Evolutionary conservation across 2,329 filamentous ascomycete species (phyloP).

Genomic region (Colletotrichum simmondsii): DNA sequence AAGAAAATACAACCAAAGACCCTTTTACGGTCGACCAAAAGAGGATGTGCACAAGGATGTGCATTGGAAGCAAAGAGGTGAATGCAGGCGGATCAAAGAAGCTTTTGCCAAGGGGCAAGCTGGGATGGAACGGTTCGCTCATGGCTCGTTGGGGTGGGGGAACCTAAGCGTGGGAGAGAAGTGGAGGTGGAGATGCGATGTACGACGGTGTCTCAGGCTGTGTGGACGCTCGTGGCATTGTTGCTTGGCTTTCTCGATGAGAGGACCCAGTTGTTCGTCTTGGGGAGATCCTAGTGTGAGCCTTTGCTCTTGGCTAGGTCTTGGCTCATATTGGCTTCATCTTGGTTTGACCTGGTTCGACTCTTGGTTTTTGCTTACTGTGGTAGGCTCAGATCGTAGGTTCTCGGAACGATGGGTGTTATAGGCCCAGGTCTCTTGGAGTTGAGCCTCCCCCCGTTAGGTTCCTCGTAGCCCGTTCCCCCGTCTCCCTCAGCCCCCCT

Average conservation of each 20-base stretch:
- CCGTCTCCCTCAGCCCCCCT: too few species aligned
- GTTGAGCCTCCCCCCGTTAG: background rate
- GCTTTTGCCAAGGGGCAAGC: slow-evolving; percentile 32
- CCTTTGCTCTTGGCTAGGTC: background rate
- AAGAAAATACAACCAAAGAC: background rate
- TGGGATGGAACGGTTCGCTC: slow-evolving; percentile 1
- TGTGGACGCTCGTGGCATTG: slow-evolving; percentile 4
- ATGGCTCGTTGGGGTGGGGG: background rate
- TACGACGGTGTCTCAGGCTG: slow-evolving; percentile 5
- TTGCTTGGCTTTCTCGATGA: slow-evolving; percentile 8
- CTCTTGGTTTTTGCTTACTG: background rate
- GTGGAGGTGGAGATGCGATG: background rate
- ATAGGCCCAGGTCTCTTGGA: background rate
- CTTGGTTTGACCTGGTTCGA: background rate
- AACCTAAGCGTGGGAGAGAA: background rate
- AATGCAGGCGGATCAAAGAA: slow-evolving; percentile 18
- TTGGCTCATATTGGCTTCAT: background rate
- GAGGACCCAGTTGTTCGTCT: background rate
- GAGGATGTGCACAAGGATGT: background rate
- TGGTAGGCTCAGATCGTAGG: background rate
- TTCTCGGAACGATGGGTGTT: background rate
- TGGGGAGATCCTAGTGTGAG: too few species aligned
- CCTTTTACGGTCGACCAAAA: background rate
- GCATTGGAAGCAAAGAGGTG: background rate
- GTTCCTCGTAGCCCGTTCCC: too few species aligned